Conservation (phyloP, 1,284 basidiomycete genomes). For the Trametes sp. region DNA sequence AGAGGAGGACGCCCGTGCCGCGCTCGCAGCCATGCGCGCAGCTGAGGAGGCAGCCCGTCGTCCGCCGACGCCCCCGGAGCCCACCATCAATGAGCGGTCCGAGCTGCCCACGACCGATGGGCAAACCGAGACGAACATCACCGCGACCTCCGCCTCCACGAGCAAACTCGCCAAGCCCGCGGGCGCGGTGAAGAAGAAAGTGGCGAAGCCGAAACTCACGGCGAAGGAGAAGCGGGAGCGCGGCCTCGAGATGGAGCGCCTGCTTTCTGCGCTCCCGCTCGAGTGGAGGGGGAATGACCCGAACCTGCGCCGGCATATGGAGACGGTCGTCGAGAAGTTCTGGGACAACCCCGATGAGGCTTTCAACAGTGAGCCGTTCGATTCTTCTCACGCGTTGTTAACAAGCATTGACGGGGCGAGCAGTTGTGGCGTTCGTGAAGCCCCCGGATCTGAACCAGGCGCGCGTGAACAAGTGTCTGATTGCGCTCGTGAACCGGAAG, state of each 20-base stretch:
- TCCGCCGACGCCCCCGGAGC: constrained; percentile 45
- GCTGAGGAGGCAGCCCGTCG: constrained; percentile 36
- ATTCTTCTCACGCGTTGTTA: neutral
- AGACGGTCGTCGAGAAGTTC: constrained; percentile 75
- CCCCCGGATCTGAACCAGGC: constrained; percentile 88
- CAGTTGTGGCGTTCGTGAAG: constrained; percentile 83
- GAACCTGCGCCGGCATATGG: constrained; percentile 79
- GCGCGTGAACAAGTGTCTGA: constrained; percentile 91
- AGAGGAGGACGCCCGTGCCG: constrained; percentile 46
- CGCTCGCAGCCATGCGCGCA: constrained; percentile 38
- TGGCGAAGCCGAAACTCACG: constrained; percentile 67
- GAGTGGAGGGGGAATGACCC: constrained; percentile 92
- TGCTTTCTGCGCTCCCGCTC: constrained; percentile 83
- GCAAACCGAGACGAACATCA: constrained; percentile 40
- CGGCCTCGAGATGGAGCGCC: constrained; percentile 73
- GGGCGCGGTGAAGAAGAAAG: constrained; percentile 62
- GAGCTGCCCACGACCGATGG: constrained; percentile 36
- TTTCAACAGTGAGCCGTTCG: constrained; percentile 62
- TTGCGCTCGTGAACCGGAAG: constrained; percentile 89
- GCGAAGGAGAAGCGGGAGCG: constrained; percentile 87
- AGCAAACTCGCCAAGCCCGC: constrained; percentile 44
- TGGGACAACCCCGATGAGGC: constrained; percentile 62
- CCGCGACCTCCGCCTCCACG: constrained; percentile 45
- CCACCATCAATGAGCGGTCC: constrained; percentile 48
- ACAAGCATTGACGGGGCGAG: constrained; percentile 12